phyloP scores from a whole-genome alignment of 768 basidiomycete species.

The Daedaleopsis sinensis region DNA sequence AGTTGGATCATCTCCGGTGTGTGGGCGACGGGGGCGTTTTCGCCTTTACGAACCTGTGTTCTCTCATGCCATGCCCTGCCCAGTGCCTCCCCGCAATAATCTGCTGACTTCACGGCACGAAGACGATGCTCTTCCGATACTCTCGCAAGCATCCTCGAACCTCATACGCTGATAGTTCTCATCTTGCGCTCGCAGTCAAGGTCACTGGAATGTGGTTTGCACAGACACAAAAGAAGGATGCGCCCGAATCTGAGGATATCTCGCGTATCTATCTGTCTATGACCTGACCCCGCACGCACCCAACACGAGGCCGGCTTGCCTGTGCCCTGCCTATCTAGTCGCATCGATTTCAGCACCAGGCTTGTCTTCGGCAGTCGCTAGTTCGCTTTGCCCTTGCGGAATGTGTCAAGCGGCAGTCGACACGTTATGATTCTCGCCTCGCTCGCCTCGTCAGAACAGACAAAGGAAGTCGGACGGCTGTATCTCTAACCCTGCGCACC shows the following conservation, averaged over 20 bases:
- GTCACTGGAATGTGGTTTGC: background rate
- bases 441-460: no score
- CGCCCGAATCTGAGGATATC: slow-evolving; percentile 11
- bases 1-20: slow-evolving; percentile 11
- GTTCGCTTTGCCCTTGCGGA: no score
- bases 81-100: background rate
- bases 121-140: background rate
- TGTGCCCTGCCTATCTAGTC: slow-evolving; percentile 14
- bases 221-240: background rate
- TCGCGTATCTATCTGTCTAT: background rate
- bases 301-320: slow-evolving; percentile 20
- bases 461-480: no score
- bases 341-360: slow-evolving; percentile 14
- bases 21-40: slow-evolving; percentile 11
- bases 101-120: background rate
- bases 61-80: slow-evolving; percentile 6
- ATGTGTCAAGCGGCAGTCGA: no score
- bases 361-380: background rate
- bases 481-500: no score
- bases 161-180: background rate
- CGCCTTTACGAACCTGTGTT: slow-evolving; percentile 17
- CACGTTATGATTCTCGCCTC: background rate
- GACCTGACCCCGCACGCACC: slow-evolving; percentile 15
- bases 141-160: background rate
- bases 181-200: background rate